Conservation (phyloP, 305 asterid genomes). For the Fraxinus greggii region DNA sequence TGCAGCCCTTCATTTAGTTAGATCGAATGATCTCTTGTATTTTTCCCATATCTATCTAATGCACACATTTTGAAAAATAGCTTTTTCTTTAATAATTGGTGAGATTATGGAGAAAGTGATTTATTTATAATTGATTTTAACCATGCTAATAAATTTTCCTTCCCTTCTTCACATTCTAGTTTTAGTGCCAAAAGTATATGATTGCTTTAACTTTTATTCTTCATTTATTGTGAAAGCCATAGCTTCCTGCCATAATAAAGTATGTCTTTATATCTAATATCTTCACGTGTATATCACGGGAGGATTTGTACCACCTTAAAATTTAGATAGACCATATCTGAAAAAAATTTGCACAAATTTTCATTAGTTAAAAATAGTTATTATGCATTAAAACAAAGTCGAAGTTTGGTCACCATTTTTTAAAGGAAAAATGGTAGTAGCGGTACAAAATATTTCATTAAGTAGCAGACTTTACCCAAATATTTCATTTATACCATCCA, state of each 20-base stretch:
- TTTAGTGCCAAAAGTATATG: background rate
- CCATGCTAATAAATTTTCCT: background rate
- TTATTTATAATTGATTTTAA: background rate
- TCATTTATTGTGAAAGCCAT: slow-evolving; percentile 2
- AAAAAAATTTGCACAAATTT: background rate
- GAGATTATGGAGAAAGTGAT: background rate
- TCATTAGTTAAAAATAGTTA: background rate
- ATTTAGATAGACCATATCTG: background rate
- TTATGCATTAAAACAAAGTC: background rate
- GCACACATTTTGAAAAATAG: background rate
- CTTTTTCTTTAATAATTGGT: background rate
- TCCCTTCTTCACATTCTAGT: background rate
- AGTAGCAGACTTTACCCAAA: too few species aligned
- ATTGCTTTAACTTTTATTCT: background rate
- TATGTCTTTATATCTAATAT: background rate
- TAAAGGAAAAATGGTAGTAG: too few species aligned
- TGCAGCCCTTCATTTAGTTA: background rate
- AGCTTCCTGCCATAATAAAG: background rate
- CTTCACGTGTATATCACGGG: background rate
- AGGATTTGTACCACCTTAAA: background rate
- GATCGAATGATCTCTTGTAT: background rate
- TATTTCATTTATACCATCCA: too few species aligned
- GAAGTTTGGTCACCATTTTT: too few species aligned
- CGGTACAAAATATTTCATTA: too few species aligned
- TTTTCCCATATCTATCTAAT: background rate